phyloP scores from a whole-genome alignment of 495 filamentous ascomycete genomes.

The Xylaria sp. region DNA sequence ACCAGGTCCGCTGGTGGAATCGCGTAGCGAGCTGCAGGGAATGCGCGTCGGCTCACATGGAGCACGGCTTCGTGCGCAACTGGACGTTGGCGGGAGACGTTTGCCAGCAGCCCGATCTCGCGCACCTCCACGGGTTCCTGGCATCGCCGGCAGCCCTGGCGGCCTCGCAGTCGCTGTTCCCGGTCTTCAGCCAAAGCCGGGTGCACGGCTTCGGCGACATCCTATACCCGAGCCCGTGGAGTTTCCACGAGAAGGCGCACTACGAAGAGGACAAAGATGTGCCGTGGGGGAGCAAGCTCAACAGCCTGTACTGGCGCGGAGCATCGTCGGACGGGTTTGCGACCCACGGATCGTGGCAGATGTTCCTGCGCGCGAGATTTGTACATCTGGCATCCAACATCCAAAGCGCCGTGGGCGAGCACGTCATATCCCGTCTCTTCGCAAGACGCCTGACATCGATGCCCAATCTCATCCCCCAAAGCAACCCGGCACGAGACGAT shows the following conservation, averaged over 20 bases:
- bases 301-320: conserved; percentile 70
- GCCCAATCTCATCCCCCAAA: not conserved
- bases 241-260: conserved; percentile 66
- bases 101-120: conserved; percentile 82
- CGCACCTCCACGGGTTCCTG: conserved; percentile 73
- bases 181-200: conserved; percentile 77
- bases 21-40: conserved; percentile 61
- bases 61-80: conserved; percentile 68
- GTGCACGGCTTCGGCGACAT: conserved; percentile 69
- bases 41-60: conserved; percentile 70
- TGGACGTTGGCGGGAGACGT: conserved; percentile 69
- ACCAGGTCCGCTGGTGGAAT: conserved; percentile 58
- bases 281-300: conserved; percentile 59
- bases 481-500: not conserved
- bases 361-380: conserved; percentile 64
- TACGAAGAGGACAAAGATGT: conserved; percentile 62
- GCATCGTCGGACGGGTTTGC: conserved; percentile 47
- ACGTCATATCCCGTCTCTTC: conserved; percentile 30
- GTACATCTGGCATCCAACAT: conserved; percentile 64
- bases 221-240: conserved; percentile 68
- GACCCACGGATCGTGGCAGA: conserved; percentile 45
- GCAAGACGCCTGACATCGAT: not conserved
- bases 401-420: conserved; percentile 22
- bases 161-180: conserved; percentile 67
- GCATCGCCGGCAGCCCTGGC: conserved; percentile 67